phyloP scores from a whole-genome alignment of 148 eudicot genomes.

The Euryodendron excelsum region DNA sequence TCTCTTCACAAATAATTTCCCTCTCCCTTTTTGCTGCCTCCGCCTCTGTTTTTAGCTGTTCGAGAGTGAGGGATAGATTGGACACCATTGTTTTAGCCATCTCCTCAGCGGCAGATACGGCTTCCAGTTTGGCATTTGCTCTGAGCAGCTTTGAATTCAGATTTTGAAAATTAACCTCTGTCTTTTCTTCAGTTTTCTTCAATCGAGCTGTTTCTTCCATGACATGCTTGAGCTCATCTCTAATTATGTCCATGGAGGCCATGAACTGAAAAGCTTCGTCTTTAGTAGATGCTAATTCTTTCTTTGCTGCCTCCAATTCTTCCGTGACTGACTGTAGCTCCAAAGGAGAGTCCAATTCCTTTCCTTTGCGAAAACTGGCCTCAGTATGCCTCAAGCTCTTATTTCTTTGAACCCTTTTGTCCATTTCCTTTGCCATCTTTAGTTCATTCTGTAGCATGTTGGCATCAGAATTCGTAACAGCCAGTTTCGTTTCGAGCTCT shows the following conservation, averaged over 20 bases:
- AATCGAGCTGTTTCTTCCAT: constrained; percentile 32
- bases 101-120: constrained; percentile 37
- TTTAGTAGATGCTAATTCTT: constrained; percentile 40
- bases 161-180: constrained; percentile 37
- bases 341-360: no score
- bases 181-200: constrained; percentile 39
- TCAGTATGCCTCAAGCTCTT: no score
- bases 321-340: constrained; percentile 21
- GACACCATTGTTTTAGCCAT: constrained; percentile 42
- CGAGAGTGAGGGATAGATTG: constrained; percentile 37
- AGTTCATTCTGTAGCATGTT: constrained; percentile 50
- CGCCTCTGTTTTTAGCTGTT: constrained; percentile 40
- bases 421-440: constrained; percentile 50
- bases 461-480: constrained; percentile 40
- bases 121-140: constrained; percentile 51
- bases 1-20: constrained; percentile 38
- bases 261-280: constrained; percentile 48
- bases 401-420: constrained; percentile 14
- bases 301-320: constrained; percentile 54
- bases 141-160: constrained; percentile 56
- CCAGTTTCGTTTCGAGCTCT: constrained; percentile 41
- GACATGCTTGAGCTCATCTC: constrained; percentile 44
- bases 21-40: constrained; percentile 45
- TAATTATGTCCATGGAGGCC: constrained; percentile 59
- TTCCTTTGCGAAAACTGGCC: no score